phyloP scores from a whole-genome alignment of 208 protist genomes.

The Crithidia brevicula region DNA sequence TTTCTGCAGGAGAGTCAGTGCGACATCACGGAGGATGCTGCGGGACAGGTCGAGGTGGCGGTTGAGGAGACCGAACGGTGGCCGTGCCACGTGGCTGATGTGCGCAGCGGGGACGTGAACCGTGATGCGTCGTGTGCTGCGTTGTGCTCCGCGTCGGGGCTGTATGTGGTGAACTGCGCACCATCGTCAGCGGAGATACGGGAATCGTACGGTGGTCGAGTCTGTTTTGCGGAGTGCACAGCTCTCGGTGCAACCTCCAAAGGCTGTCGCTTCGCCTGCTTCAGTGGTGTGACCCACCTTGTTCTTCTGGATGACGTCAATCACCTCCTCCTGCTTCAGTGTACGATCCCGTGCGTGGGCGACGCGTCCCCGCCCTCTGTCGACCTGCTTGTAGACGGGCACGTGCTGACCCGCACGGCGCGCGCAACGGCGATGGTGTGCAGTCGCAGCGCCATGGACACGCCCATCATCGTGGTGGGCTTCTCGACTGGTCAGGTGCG shows the following conservation, averaged over 20 bases:
- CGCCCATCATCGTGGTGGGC: slow-evolving; percentile 52
- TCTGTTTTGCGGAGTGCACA: slow-evolving; percentile 3
- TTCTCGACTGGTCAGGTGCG: slow-evolving; percentile 63
- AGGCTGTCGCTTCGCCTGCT: slow-evolving; percentile 22
- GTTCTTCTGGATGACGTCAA: slow-evolving; percentile 31
- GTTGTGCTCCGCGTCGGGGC: slow-evolving; percentile 3
- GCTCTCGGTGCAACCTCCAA: slow-evolving; percentile 20
- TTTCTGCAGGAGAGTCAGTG: slow-evolving; percentile 8
- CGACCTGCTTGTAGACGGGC: slow-evolving; percentile 61
- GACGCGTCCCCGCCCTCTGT: slow-evolving; percentile 21
- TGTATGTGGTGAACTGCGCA: slow-evolving; percentile 10
- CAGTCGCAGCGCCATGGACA: slow-evolving; percentile 33
- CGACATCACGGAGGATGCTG: not conserved
- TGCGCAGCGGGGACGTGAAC: slow-evolving; percentile 15
- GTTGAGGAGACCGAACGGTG: slow-evolving; percentile 7
- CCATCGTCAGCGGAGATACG: not conserved
- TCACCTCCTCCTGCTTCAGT: slow-evolving; percentile 27
- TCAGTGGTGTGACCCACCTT: slow-evolving; percentile 14
- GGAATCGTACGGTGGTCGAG: not conserved
- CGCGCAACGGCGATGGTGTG: slow-evolving; percentile 45
- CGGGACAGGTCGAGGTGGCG: not conserved
- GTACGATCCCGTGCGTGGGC: not conserved
- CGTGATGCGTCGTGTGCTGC: slow-evolving; percentile 12
- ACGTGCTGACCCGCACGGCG: slow-evolving; percentile 43
- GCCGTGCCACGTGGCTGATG: slow-evolving; percentile 9